A percentile compares a stretch with the other conserved stretches of the same genome.
phyloP scores from a whole-genome alignment of 257 asterid genomes.

The Henckelia pumila region DNA sequence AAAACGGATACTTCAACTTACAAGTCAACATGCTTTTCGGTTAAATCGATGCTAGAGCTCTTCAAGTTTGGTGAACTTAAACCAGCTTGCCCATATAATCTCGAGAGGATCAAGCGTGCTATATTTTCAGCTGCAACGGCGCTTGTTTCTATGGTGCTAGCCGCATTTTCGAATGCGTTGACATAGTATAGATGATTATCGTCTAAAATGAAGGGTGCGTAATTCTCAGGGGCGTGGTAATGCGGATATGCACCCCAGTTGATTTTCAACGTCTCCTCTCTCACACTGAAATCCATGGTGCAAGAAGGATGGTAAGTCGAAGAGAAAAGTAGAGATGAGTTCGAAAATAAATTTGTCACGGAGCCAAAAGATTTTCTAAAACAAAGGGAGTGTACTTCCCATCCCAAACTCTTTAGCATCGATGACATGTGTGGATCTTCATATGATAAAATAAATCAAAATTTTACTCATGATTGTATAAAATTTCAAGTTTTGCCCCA shows the following conservation, averaged over 20 bases:
- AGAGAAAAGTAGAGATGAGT: background rate
- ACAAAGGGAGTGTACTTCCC: background rate
- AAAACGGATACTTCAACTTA: conserved; percentile 24
- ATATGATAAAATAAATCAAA: no score
- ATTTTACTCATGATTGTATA: background rate
- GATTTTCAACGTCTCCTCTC: conserved; percentile 68
- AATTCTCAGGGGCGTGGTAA: conserved; percentile 81
- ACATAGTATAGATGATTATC: conserved; percentile 73
- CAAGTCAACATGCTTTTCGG: conserved; percentile 49
- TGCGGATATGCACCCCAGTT: conserved; percentile 96
- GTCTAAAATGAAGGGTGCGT: conserved; percentile 76
- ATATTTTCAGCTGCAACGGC: conserved; percentile 97
- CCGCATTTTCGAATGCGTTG: conserved; percentile 96
- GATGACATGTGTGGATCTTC: background rate
- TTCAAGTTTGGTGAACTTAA: conserved; percentile 38
- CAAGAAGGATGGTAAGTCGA: background rate
- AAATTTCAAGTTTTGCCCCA: background rate
- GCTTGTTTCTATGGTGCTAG: conserved; percentile 94
- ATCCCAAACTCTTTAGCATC: background rate
- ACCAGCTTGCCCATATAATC: conserved; percentile 37
- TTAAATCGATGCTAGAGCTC: conserved; percentile 35
- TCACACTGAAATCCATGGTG: conserved; percentile 42
- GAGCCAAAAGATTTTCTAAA: background rate
- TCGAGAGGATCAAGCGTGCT: conserved; percentile 81
- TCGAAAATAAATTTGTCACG: background rate